Base-by-base conservation (phyloP, 345 rosid genomes). In the Moricandia moricandioides region DNA sequence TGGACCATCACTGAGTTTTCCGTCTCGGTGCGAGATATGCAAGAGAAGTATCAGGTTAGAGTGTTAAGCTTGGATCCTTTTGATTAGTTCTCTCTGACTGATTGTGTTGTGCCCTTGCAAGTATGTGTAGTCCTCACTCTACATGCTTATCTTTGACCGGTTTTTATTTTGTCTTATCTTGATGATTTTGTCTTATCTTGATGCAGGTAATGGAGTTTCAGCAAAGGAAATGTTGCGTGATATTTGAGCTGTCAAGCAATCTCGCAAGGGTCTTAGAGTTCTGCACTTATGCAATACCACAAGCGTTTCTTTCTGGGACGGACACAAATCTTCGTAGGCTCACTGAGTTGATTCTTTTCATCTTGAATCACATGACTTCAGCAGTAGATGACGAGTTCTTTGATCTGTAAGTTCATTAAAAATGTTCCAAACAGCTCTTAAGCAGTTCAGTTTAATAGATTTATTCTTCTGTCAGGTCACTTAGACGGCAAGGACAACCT, bases 1-100 rank as follows among this genome's bases (percentile, higher is more conserved):
- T 95, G 97, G 99, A 90, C 92, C 61, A 89, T 95, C 90, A 95
- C 96, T 4, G 99, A 90, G 81, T 92, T 95, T 76, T 95, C 97
- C 70, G 96, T 92, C 82, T 92, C 96, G 43, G 84, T 95, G 35
- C 86, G 97, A 61, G 97, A 90, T 78, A 92, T 95, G 97, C 97
- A 90, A 87, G 99, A 92, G 80, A 89, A 89, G 76, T 92, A 83
- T 81, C 97, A 90, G 91, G 99, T 88, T 65, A 29, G 54, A 47
- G 34, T 43, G 2, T 14, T 31, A 33, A 40, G 66, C 57, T 55
- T 27, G 74, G 57, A 37, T 18, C 14, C 7, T 29, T 21, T 27
- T 60, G 34, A 62, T 62, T 34, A 8, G 13, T 57, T 43, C 37
- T 30, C 58, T 56, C 8, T 40, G 65, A 65, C 29, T 55, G 64